Conservation (phyloP, 129 eudicot genomes). For the Tagetes erecta region DNA sequence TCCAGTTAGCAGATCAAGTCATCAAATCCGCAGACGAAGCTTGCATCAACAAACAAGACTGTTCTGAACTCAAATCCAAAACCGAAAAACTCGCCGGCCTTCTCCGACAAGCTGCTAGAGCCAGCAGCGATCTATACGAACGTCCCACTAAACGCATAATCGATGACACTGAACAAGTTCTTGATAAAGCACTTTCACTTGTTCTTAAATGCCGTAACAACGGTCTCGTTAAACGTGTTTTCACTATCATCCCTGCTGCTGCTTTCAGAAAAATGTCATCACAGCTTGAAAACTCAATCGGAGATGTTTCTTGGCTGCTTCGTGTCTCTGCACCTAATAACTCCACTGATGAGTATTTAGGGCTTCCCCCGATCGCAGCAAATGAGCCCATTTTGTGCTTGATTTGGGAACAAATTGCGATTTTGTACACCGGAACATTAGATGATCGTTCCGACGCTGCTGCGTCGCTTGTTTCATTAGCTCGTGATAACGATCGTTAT, state of each 20-base stretch:
- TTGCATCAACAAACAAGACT: slow-evolving; percentile 38
- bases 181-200: slow-evolving; percentile 35
- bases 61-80: slow-evolving; percentile 43
- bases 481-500: slow-evolving; percentile 46
- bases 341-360: slow-evolving; percentile 41
- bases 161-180: slow-evolving; percentile 44
- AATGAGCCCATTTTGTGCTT: slow-evolving; percentile 48
- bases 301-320: slow-evolving; percentile 43
- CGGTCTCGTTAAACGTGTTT: slow-evolving; percentile 38
- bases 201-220: slow-evolving; percentile 45
- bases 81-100: slow-evolving; percentile 39
- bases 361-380: slow-evolving; percentile 45
- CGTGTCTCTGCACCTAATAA: slow-evolving; percentile 44
- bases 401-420: slow-evolving; percentile 48
- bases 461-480: slow-evolving; percentile 45
- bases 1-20: slow-evolving; percentile 44
- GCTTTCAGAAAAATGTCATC: slow-evolving; percentile 45
- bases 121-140: slow-evolving; percentile 43
- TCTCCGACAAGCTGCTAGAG: slow-evolving; percentile 50
- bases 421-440: slow-evolving; percentile 38
- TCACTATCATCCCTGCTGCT: slow-evolving; percentile 47
- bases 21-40: slow-evolving; percentile 39
- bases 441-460: slow-evolving; percentile 44
- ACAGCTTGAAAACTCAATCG: slow-evolving; percentile 45
- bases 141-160: slow-evolving; percentile 48